Conservation (phyloP, 352 stramenopile species). For the Globisporangium okanoganense region DNA sequence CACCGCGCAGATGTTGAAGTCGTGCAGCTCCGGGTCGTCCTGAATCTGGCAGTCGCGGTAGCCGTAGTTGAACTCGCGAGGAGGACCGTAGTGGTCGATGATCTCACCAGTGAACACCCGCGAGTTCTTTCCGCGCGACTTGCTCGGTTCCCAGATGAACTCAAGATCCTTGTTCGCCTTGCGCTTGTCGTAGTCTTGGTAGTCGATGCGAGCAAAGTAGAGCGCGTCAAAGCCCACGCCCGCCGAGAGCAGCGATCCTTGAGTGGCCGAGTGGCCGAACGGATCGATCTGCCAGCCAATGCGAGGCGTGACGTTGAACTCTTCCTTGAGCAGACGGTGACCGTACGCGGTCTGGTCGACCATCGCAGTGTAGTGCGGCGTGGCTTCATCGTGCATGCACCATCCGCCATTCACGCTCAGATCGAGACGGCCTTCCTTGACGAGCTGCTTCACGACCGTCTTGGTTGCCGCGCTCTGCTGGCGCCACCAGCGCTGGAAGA, state of each 20-base stretch:
- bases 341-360: constrained; percentile 98
- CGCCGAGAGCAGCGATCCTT: constrained; percentile 89
- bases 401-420: constrained; percentile 96
- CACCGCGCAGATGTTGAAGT: constrained; percentile 85
- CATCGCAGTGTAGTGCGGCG: constrained; percentile 96
- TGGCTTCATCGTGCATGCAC: constrained; percentile 99
- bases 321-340: constrained; percentile 91
- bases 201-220: constrained; percentile 98
- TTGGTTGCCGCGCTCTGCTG: constrained; percentile 80
- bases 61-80: constrained; percentile 70
- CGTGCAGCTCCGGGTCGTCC: constrained; percentile 78
- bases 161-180: constrained; percentile 88
- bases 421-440: constrained; percentile 89
- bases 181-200: constrained; percentile 93
- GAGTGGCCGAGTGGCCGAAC: constrained; percentile 92
- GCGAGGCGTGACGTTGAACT: constrained; percentile 93
- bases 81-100: constrained; percentile 76
- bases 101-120: constrained; percentile 89
- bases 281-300: constrained; percentile 99
- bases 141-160: constrained; percentile 94
- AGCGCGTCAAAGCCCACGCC: constrained; percentile 95
- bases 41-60: constrained; percentile 77
- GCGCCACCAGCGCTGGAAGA: constrained; percentile 97
- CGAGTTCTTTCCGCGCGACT: constrained; percentile 74
- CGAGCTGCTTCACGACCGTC: constrained; percentile 76